Percentiles rank a stretch among this genome's conserved stretches.
Conservation (phyloP, 257 asterid species). For the Hygrophila difformis region DNA sequence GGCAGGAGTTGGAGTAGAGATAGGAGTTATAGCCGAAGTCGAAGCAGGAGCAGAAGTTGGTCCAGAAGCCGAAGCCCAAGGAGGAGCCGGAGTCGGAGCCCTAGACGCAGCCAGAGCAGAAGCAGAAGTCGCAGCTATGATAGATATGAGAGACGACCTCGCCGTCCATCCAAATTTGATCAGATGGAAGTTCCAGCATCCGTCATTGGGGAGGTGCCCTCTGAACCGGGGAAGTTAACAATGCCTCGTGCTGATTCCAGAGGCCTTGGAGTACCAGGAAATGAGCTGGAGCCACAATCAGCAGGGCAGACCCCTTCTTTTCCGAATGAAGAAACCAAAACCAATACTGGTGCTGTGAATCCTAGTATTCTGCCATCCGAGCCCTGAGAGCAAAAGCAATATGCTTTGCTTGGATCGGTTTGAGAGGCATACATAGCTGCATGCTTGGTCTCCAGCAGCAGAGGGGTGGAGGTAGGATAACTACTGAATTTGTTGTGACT, state of each 20-base stretch:
- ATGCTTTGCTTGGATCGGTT: too few relatives aligned
- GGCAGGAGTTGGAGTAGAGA: conserved; percentile 55
- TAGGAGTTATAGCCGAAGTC: conserved; percentile 33
- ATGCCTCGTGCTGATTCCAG: conserved; percentile 19
- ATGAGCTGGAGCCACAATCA: too few relatives aligned
- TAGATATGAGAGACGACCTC: conserved; percentile 53
- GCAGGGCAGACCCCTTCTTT: conserved; percentile 18
- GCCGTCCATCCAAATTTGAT: conserved; percentile 60
- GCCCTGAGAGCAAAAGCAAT: too few relatives aligned
- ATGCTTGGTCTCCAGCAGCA: too few relatives aligned
- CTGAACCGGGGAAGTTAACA: conserved; percentile 17
- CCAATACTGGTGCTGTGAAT: conserved; percentile 14
- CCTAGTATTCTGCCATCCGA: conserved; percentile 26
- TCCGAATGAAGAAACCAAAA: conserved; percentile 11
- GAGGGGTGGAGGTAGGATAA: too few relatives aligned
- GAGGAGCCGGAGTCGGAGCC: conserved; percentile 36
- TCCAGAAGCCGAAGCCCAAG: conserved; percentile 40
- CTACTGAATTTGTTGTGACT: too few relatives aligned
- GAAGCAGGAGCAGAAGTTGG: conserved; percentile 37
- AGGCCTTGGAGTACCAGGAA: conserved; percentile 26
- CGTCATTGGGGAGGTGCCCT: conserved; percentile 16
- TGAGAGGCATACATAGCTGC: too few relatives aligned
- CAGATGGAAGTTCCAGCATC: conserved; percentile 43
- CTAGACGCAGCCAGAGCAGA: conserved; percentile 29
- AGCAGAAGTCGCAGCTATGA: conserved; percentile 36